Evolutionary conservation across 1,284 basidiomycete genomes (phyloP), one percentile per base, ranked within the genome.

Genomic region (Jaminaea rosea): DNA sequence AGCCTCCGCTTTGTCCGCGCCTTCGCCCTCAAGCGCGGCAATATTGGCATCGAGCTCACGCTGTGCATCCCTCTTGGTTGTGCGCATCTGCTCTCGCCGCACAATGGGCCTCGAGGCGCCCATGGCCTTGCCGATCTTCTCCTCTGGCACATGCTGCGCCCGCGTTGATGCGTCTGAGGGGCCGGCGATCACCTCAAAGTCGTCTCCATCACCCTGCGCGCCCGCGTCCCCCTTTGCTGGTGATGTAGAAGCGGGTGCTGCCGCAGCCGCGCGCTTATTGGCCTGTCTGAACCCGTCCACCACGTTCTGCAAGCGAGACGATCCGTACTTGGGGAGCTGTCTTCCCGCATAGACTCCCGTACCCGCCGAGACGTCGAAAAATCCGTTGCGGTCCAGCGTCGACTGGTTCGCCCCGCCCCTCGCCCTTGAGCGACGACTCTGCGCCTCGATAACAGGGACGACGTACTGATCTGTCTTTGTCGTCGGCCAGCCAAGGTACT

Each of bases 401-500:
- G 52, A 82, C 82, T 75, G 83, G 45, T 58, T 65, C n/a, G n/a
- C n/a, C n/a, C n/a, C n/a, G 9, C 63, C 63, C 4, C 58, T 47
- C 5, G 62, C 57, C 9, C 66, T 46, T 6, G 50, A 57, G 46
- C 84, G 32, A 78, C 77, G 55, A 49, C 62, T 60, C 51, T 70
- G 63, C 36, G 63, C 53, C 55, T 89, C 88, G 48, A 99, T 90
- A 59, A 98, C 89, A 5, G 94, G 94, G 32, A 93, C 78, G 13
- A 99, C 77, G 31, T 92, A 81, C 56, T 94, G 89, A 67, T 97
- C 91, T 0, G 91, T 87, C 77, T 97, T 98, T 31, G 75, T 76
- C 58, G 85, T 81, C 5, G 80, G 78, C 94, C 94, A 99, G 15
- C 85, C 82, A 7, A 98, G 79, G 70, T 96, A 89, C 50, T 86